A percentile compares a stretch with the other conserved stretches of the same genome.
Conservation (phyloP, 2,329 filamentous ascomycete species). For the Ophiostoma himal-ulmi region DNA sequence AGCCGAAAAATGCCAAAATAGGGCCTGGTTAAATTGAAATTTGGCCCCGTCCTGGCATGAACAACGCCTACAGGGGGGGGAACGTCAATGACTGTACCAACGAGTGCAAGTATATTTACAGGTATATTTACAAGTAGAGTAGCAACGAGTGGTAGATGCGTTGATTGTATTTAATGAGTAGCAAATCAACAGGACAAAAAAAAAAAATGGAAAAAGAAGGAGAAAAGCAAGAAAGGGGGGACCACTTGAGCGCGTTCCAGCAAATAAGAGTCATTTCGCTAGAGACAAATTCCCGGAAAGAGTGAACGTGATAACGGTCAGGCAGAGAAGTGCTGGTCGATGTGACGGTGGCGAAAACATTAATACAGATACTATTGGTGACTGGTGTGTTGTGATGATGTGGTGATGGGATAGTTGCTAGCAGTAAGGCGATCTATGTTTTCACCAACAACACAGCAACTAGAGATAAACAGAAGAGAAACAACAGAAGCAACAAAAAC, state of each 20-base stretch:
- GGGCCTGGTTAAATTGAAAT: not conserved
- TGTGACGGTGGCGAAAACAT: conserved; percentile 7
- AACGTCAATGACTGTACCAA: not conserved
- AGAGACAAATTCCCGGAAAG: not conserved
- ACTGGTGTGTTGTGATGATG: not conserved
- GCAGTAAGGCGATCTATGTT: not conserved
- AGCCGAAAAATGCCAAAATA: not conserved
- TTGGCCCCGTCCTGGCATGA: not conserved
- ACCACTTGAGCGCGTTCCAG: not conserved
- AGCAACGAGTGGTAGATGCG: not conserved
- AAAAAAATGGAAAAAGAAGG: not conserved
- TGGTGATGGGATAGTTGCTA: not conserved
- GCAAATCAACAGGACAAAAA: not conserved
- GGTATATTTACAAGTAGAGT: not conserved
- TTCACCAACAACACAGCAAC: not conserved
- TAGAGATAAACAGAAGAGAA: not conserved
- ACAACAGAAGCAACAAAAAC: not conserved
- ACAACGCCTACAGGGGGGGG: not conserved
- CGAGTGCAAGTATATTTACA: not conserved
- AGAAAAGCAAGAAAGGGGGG: not conserved
- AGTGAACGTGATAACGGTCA: not conserved
- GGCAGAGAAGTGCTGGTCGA: not conserved
- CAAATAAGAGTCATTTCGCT: conserved; percentile 12
- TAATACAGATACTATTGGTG: not conserved
- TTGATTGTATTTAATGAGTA: conserved; percentile 3